Evolutionary conservation across 305 asterid species (phyloP).

Genomic region (Ilex paraguariensis): DNA sequence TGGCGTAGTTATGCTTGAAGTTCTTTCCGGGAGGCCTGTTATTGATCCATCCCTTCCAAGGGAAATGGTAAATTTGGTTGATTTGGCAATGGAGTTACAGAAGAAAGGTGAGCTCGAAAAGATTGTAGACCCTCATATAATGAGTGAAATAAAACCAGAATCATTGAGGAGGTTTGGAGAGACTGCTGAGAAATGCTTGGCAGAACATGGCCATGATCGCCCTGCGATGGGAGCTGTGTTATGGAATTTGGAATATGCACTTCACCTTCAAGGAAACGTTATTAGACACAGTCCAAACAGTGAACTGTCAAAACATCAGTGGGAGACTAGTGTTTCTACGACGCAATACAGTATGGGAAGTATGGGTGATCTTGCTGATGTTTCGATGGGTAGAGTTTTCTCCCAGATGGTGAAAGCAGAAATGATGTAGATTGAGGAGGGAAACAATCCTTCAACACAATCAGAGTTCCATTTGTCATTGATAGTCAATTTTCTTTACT

Average conservation of each 20-base stretch:
- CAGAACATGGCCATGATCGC: slow-evolving; percentile 23
- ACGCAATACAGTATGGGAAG: slow-evolving; percentile 24
- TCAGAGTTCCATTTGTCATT: no score
- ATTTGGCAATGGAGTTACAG: slow-evolving; percentile 23
- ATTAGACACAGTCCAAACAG: slow-evolving; percentile 4
- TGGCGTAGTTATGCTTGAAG: slow-evolving; percentile 38
- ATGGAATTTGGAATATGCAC: slow-evolving; percentile 38
- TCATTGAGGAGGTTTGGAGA: slow-evolving; percentile 26
- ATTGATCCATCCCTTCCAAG: slow-evolving; percentile 30
- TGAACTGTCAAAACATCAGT: not conserved
- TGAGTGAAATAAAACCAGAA: slow-evolving; percentile 17
- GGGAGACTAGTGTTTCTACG: slow-evolving; percentile 10
- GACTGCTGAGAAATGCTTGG: slow-evolving; percentile 36
- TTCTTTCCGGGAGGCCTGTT: slow-evolving; percentile 37
- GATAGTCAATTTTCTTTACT: no score
- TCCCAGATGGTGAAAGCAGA: slow-evolving; percentile 33
- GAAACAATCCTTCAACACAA: not conserved
- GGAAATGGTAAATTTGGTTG: slow-evolving; percentile 28
- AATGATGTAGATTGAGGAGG: not conserved
- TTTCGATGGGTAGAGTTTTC: slow-evolving; percentile 33
- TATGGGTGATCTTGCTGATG: slow-evolving; percentile 27
- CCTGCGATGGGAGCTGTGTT: slow-evolving; percentile 39
- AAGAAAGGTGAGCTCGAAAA: slow-evolving; percentile 15
- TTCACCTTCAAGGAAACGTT: slow-evolving; percentile 20
- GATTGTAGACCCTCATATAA: slow-evolving; percentile 23